Conservation (phyloP, 495 filamentous ascomycete species). For the Penicillium coprophilum region DNA sequence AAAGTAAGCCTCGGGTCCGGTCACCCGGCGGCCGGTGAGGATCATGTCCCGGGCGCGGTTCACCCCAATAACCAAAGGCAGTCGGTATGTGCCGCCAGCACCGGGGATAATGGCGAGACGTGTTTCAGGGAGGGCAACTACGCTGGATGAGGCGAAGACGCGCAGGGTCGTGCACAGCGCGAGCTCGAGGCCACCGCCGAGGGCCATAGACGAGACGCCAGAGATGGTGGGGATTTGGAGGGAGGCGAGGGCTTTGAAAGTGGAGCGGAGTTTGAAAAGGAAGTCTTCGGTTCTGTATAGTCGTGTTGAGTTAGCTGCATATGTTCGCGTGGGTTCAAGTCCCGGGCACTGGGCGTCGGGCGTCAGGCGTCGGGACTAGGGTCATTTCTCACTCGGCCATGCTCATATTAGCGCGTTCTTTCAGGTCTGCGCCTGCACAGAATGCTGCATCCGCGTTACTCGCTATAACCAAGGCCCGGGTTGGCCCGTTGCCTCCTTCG, state of each 20-base stretch:
- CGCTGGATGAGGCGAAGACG: conserved; percentile 69
- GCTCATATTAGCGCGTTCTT: conserved; percentile 76
- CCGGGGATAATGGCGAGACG: conserved; percentile 90
- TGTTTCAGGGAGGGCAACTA: conserved; percentile 85
- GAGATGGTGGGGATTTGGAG: conserved; percentile 89
- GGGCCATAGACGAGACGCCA: conserved; percentile 73
- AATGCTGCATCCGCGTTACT: conserved; percentile 78
- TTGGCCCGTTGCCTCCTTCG: conserved; percentile 64
- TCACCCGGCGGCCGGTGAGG: conserved; percentile 78
- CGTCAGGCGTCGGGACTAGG: background rate
- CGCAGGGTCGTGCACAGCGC: conserved; percentile 84
- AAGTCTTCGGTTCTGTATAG: conserved; percentile 66
- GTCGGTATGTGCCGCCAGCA: conserved; percentile 85
- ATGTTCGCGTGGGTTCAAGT: background rate
- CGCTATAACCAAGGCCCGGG: conserved; percentile 74
- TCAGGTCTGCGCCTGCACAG: conserved; percentile 92
- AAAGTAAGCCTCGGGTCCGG: conserved; percentile 76
- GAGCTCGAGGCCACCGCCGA: conserved; percentile 91
- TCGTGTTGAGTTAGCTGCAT: background rate
- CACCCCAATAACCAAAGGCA: conserved; percentile 73
- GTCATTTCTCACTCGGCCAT: conserved; percentile 57
- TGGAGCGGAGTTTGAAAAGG: conserved; percentile 68
- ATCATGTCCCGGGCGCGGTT: conserved; percentile 78
- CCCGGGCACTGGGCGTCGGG: background rate
- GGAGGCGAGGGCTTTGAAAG: conserved; percentile 63